A percentile compares a stretch with the other conserved stretches of the same genome.
Conservation (phyloP, 768 basidiomycete species). For the Amyloporia xantha region DNA sequence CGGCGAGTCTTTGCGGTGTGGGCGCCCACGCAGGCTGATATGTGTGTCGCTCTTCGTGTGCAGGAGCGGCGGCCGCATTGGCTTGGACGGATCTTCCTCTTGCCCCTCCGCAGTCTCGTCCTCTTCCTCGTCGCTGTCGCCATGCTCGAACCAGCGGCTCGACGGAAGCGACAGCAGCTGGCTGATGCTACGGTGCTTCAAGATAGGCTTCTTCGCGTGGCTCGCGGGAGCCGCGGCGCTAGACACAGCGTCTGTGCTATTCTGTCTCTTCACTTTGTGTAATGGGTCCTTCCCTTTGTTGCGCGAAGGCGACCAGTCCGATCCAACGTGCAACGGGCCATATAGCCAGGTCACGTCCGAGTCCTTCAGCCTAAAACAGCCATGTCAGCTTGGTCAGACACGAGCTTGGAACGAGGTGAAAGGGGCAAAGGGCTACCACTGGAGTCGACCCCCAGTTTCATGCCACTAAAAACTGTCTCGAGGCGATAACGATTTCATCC, state of each 20-base stretch:
- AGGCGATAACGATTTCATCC: no score
- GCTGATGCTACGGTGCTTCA: slow-evolving; percentile 90
- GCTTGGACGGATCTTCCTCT: not conserved
- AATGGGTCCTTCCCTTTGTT: slow-evolving; percentile 25
- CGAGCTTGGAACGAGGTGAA: no score
- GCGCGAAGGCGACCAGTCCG: slow-evolving; percentile 62
- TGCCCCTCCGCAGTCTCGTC: slow-evolving; percentile 1
- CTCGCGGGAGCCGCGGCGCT: slow-evolving; percentile 4
- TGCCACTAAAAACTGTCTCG: no score
- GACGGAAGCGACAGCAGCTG: slow-evolving; percentile 57
- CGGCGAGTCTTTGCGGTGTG: slow-evolving; percentile 61
- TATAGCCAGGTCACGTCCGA: slow-evolving; percentile 99
- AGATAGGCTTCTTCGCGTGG: slow-evolving; percentile 69
- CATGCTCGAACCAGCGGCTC: slow-evolving; percentile 18
- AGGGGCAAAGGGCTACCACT: no score
- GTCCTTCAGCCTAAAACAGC: slow-evolving; percentile 95
- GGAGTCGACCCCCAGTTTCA: no score
- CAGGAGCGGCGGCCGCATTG: slow-evolving; percentile 51
- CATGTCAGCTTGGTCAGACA: no score
- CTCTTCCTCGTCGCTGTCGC: slow-evolving; percentile 11
- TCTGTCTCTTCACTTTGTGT: slow-evolving; percentile 24
- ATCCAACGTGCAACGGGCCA: slow-evolving; percentile 92
- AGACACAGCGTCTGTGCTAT: slow-evolving; percentile 36
- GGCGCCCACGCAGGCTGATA: slow-evolving; percentile 40
- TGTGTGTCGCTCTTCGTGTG: slow-evolving; percentile 91